These are phyloP conservation scores for Gaultheria prostrata DNA, from an alignment of 148 eudicot species.

Conservation along the genomic window DNA sequence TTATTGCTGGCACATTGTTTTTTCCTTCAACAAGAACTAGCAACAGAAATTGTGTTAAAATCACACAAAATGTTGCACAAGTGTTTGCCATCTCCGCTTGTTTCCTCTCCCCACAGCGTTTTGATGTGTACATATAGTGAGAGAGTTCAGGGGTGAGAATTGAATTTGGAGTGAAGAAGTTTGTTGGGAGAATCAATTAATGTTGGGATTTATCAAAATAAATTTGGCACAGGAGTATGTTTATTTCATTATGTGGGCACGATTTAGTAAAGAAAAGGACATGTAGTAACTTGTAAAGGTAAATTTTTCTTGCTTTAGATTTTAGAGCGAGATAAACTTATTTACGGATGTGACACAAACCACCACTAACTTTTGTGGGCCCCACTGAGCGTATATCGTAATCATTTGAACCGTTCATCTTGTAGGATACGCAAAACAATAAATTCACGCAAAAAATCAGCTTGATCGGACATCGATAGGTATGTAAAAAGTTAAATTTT, in stretches of 20 bases:
- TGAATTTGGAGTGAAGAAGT: not conserved
- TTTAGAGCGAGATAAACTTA: not conserved
- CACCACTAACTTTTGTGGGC: no score
- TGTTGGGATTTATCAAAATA: not conserved
- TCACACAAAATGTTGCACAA: not conserved
- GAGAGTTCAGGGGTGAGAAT: not conserved
- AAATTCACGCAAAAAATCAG: no score
- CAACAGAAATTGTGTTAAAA: not conserved
- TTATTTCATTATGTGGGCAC: not conserved
- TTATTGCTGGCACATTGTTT: slow-evolving; percentile 39
- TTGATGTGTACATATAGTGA: not conserved
- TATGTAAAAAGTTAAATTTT: no score
- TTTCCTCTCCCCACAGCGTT: not conserved
- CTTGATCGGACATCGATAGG: no score
- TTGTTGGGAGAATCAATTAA: not conserved
- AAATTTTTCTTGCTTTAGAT: not conserved
- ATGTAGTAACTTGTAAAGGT: not conserved
- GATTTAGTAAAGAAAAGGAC: not conserved
- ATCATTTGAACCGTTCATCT: no score
- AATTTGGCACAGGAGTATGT: not conserved
- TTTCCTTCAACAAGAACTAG: not conserved
- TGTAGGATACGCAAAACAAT: no score
- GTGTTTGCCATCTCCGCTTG: slow-evolving; percentile 4
- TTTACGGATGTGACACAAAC: no score
- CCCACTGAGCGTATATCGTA: no score